These are phyloP conservation scores for Colletotrichum zoysiae DNA, from an alignment of 2,329 filamentous ascomycete species.

Conservation along the genomic window DNA sequence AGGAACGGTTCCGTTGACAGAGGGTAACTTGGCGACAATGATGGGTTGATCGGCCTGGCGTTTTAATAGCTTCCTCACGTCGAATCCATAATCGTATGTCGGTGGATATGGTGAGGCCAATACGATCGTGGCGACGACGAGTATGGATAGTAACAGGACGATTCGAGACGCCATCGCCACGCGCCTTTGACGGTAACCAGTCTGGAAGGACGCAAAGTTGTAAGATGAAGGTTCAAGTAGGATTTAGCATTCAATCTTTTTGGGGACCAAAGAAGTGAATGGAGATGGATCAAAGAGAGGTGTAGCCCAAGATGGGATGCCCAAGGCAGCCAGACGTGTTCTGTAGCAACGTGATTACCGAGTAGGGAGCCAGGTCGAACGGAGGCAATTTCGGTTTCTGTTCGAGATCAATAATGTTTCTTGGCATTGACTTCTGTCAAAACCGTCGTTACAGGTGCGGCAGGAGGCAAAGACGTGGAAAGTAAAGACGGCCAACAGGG, in stretches of 20 bases:
- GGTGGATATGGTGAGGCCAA: constrained; percentile 27
- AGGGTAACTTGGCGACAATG: constrained; percentile 59
- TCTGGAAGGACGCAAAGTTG: not conserved
- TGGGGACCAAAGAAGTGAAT: not conserved
- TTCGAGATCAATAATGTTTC: not conserved
- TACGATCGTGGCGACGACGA: constrained; percentile 15
- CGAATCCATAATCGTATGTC: constrained; percentile 65
- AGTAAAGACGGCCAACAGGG: too few species aligned
- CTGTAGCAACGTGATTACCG: not conserved
- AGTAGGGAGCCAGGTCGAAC: not conserved
- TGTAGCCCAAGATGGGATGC: not conserved
- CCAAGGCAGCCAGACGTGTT: not conserved
- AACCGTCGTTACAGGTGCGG: not conserved
- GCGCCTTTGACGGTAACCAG: not conserved
- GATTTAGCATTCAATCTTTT: not conserved
- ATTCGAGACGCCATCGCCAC: constrained; percentile 17
- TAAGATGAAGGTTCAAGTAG: not conserved
- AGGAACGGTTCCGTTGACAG: constrained; percentile 56
- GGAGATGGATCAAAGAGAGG: not conserved
- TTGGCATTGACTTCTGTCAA: not conserved
- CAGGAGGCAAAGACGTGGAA: too few species aligned
- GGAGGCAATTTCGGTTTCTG: not conserved
- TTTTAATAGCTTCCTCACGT: constrained; percentile 55
- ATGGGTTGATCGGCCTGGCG: constrained; percentile 55
- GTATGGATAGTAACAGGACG: constrained; percentile 9